Percentiles rank a stretch among this genome's conserved stretches.
Evolutionary conservation across 306 rosid genomes (phyloP).

Genomic region (Prinsepia uniflora): DNA sequence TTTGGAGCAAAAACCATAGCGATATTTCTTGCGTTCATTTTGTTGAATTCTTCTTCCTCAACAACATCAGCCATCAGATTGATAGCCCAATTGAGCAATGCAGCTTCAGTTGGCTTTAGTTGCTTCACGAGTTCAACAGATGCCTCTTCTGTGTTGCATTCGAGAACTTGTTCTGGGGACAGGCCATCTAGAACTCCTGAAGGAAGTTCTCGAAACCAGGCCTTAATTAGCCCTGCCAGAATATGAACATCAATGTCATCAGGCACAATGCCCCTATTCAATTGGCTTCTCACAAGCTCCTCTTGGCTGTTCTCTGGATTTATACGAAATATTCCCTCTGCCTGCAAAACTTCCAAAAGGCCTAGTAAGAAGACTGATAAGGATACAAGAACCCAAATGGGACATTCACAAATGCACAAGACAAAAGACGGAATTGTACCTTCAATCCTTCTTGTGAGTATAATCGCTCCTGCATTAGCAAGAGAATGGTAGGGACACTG

Average conservation of each 20-base stretch:
- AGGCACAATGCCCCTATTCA: slow-evolving; percentile 83
- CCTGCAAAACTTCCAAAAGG: slow-evolving; percentile 37
- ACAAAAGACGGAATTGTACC: slow-evolving; percentile 34
- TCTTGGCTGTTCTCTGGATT: slow-evolving; percentile 86
- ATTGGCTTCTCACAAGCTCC: slow-evolving; percentile 75
- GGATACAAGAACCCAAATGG: neutral
- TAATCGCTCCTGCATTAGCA: slow-evolving; percentile 91
- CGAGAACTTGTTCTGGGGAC: slow-evolving; percentile 89
- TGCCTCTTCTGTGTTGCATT: slow-evolving; percentile 85
- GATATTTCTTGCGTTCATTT: slow-evolving; percentile 91
- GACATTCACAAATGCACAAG: neutral
- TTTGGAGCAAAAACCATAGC: slow-evolving; percentile 99
- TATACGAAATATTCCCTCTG: slow-evolving; percentile 88
- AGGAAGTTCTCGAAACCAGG: slow-evolving; percentile 99
- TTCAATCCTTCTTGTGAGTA: slow-evolving; percentile 81
- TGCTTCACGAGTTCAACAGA: slow-evolving; percentile 73
- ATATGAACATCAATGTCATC: slow-evolving; percentile 87
- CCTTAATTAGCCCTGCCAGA: slow-evolving; percentile 84
- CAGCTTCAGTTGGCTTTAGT: slow-evolving; percentile 70
- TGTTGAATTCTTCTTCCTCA: slow-evolving; percentile 80
- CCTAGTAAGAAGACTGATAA: neutral
- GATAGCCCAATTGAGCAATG: slow-evolving; percentile 80
- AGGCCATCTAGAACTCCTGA: slow-evolving; percentile 92
- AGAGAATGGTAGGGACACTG: slow-evolving; percentile 81
- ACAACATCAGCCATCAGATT: slow-evolving; percentile 98